A percentile compares a stretch with the other conserved stretches of the same genome.
These are phyloP conservation scores for Agaricus sinodeliciosus DNA, from an alignment of 768 basidiomycete genomes.

Conservation along the genomic window DNA sequence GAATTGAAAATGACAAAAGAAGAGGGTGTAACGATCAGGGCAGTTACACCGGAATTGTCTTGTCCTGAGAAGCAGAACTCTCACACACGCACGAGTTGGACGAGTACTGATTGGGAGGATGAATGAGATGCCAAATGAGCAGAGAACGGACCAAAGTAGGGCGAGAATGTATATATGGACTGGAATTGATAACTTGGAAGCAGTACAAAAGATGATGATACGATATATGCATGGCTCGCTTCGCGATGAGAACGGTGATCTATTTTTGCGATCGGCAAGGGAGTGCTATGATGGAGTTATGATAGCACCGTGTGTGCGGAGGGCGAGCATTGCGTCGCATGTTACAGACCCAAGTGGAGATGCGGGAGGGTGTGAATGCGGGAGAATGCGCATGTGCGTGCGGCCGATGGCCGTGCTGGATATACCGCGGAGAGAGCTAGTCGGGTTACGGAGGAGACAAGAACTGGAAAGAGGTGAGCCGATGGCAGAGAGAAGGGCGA, in stretches of 20 bases:
- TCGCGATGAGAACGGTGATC: slow-evolving; percentile 10
- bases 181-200: slow-evolving; percentile 8
- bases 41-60: neutral
- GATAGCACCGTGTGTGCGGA: neutral
- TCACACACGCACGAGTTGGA: neutral
- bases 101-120: neutral
- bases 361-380: slow-evolving; percentile 1
- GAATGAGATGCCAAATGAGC: slow-evolving; percentile 2
- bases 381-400: neutral
- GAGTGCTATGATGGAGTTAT: slow-evolving; percentile 2
- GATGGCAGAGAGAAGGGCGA: neutral
- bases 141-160: slow-evolving; percentile 8
- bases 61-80: neutral
- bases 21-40: neutral
- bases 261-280: slow-evolving; percentile 9
- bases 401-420: neutral
- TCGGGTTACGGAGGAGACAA: slow-evolving; percentile 1
- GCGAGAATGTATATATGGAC: slow-evolving; percentile 9
- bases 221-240: slow-evolving; percentile 9
- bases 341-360: neutral
- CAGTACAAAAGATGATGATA: slow-evolving; percentile 11
- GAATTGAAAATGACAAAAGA: neutral
- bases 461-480: slow-evolving; percentile 4
- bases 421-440: neutral
- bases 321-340: neutral